phyloP scores from a whole-genome alignment of 2,329 filamentous ascomycete genomes.

The Botrytis deweyae region DNA sequence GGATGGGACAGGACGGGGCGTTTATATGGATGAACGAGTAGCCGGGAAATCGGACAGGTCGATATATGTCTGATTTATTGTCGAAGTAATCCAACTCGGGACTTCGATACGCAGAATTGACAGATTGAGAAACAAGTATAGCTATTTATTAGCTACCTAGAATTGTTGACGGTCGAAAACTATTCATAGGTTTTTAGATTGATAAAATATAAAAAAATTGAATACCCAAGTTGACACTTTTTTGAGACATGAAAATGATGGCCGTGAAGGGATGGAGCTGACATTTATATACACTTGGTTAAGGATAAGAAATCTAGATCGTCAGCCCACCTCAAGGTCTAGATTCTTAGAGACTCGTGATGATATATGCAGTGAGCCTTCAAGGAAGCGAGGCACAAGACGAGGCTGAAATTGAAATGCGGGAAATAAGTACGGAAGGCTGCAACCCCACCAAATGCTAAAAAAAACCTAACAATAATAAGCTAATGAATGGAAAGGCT shows the following conservation, averaged over 20 bases:
- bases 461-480: not conserved
- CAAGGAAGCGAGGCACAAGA: not conserved
- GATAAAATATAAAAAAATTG: not conserved
- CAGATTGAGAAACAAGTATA: not conserved
- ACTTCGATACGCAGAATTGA: not conserved
- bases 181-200: not conserved
- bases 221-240: not conserved
- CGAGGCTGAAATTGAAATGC: not conserved
- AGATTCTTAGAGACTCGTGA: conserved; percentile 12
- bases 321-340: conserved; percentile 18
- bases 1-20: not conserved
- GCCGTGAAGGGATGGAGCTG: not conserved
- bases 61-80: not conserved
- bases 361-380: conserved; percentile 11
- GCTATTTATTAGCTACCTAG: not conserved
- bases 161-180: not conserved
- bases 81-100: not conserved
- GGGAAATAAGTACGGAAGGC: not conserved
- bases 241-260: not conserved
- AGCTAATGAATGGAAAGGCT: conserved; percentile 13
- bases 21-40: not conserved
- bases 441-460: not conserved
- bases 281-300: conserved; percentile 1
- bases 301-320: conserved; percentile 10
- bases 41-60: not conserved